A percentile compares a stretch with the other conserved stretches of the same genome.
Evolutionary conservation across 768 basidiomycete genomes (phyloP).

Genomic region (Hypholoma sublateritium): DNA sequence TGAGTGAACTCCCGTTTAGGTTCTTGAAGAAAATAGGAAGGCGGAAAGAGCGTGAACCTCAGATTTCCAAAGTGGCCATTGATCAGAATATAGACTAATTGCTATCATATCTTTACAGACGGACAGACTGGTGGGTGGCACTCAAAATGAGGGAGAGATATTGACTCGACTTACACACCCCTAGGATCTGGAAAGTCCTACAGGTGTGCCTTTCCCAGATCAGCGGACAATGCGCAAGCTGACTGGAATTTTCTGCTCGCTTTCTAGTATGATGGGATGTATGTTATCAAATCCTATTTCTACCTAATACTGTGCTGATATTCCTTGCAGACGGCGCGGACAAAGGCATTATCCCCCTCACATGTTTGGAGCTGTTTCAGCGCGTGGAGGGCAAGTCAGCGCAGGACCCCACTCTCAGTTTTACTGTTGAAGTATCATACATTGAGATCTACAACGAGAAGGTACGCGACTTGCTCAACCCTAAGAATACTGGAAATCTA

Average conservation of each 20-base stretch:
- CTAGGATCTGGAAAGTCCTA: constrained; percentile 91
- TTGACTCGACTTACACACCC: constrained; percentile 3
- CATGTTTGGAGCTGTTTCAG: constrained; percentile 89
- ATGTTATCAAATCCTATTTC: constrained; percentile 33
- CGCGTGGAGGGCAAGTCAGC: constrained; percentile 70
- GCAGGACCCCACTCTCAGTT: constrained; percentile 67
- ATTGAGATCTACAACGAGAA: constrained; percentile 99
- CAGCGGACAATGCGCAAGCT: background rate
- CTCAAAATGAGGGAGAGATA: background rate
- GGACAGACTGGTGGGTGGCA: constrained; percentile 79
- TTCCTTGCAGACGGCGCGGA: constrained; percentile 74
- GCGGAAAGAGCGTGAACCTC: no score
- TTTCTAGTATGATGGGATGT: constrained; percentile 91
- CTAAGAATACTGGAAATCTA: constrained; percentile 94
- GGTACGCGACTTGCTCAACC: constrained; percentile 95
- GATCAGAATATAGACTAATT: background rate
- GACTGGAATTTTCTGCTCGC: constrained; percentile 3
- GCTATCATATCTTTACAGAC: constrained; percentile 34
- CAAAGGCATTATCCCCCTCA: constrained; percentile 97
- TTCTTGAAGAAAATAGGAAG: background rate
- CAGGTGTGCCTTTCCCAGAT: constrained; percentile 52
- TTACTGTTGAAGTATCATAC: constrained; percentile 97
- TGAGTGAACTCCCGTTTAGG: constrained; percentile 46
- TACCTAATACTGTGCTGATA: background rate
- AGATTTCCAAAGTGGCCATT: background rate